Base-by-base conservation (phyloP, 345 rosid species). In the Rhizophora mangle region DNA sequence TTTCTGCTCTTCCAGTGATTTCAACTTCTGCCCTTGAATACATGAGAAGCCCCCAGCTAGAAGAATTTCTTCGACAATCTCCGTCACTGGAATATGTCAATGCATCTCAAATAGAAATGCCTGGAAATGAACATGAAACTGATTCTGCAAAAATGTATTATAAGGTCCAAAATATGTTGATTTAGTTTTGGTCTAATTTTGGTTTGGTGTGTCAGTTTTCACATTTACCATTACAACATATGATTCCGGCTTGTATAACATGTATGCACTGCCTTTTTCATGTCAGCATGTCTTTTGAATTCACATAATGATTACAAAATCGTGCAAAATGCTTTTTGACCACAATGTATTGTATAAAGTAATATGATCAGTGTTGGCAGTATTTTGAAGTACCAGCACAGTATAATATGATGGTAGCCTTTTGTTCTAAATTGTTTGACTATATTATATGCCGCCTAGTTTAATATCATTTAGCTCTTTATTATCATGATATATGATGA, bases 1-100 rank as follows among this genome's bases (percentile, higher is more conserved):
- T 92, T 32, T 74, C 69, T 64, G 85, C 90, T 57, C 90, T 92
- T 73, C 99, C 98, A 5, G 53, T 83, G 47, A 75, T 95, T 79
- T 86, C 96, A 46, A 81, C 88, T 73, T 82, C 91, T 9, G 92
- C 96, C 51, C 73, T 88, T 79, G 83, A 87, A 43, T 77, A 76
- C 76, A 81, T 92, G 96, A 85, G 74, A 79, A 84, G 79, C 73
- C 80, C 88, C 26, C 82, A 68, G 62, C 85, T 87, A 39, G 94
- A 87, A 75, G 91, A 84, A 59, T 96, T 79, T 85, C 90, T 96
- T 66, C 83, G 60, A 72, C 84, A 77, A 58, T 70, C 85, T 72
- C 75, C 81, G 39, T 34, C 69, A 15, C 52, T 79, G 68, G 83
- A 85, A 67, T 36, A 24, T 69, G 82, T 80, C 9, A 63, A 76